phyloP scores from a whole-genome alignment of 2,329 filamentous ascomycete genomes.

The Cladosporium halotolerans region DNA sequence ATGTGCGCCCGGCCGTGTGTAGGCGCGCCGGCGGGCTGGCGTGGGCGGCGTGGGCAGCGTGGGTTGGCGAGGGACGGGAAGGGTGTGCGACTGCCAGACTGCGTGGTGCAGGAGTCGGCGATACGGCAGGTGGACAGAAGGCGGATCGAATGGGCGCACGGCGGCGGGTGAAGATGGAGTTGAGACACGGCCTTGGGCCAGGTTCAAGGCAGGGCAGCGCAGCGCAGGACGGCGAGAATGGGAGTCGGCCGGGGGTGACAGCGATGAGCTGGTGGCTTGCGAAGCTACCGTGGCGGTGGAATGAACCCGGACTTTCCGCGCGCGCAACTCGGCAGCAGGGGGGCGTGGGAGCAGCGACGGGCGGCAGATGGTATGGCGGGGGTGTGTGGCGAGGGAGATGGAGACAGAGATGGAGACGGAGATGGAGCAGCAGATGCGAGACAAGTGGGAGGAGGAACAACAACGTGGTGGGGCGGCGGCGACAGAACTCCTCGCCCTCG shows the following conservation, averaged over 20 bases:
- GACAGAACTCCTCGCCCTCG: too few relatives aligned
- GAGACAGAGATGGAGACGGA: background rate
- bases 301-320: background rate
- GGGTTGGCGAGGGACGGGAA: background rate
- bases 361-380: background rate
- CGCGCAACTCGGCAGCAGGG: background rate
- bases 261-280: background rate
- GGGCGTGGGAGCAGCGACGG: background rate
- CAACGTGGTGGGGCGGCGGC: too few relatives aligned
- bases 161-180: slow-evolving; percentile 7
- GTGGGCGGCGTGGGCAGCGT: background rate
- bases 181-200: background rate
- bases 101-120: slow-evolving; percentile 5
- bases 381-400: background rate
- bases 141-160: slow-evolving; percentile 4
- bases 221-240: background rate
- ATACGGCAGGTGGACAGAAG: background rate
- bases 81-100: background rate
- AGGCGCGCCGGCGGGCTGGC: slow-evolving; percentile 8
- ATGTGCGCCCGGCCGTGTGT: slow-evolving; percentile 13
- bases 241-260: background rate
- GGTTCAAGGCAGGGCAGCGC: background rate
- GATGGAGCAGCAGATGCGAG: background rate
- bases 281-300: background rate
- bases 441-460: background rate